A percentile compares a stretch with the other conserved stretches of the same genome.
Evolutionary conservation across 805 yeast species (phyloP).

Genomic region (Groenewaldozyma tartarivorans): DNA sequence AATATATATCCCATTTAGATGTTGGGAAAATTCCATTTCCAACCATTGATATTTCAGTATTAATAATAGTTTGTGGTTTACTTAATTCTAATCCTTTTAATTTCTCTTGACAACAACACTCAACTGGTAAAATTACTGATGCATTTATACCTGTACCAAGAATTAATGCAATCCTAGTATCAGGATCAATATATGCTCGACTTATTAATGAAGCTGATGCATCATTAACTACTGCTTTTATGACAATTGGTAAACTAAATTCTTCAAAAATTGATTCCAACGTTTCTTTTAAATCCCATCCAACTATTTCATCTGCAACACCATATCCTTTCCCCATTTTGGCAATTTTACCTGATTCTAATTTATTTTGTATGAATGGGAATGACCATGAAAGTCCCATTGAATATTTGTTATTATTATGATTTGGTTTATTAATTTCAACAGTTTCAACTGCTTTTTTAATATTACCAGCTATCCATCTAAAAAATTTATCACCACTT

Average conservation of each 20-base stretch:
- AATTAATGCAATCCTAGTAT: conserved; percentile 71
- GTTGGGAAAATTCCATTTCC: conserved; percentile 72
- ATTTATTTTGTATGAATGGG: conserved; percentile 22
- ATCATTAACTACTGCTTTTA: conserved; percentile 81
- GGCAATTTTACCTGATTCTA: conserved; percentile 19
- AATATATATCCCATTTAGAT: conserved; percentile 61
- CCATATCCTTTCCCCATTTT: conserved; percentile 62
- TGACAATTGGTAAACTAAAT: conserved; percentile 41
- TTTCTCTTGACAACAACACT: conserved; percentile 46
- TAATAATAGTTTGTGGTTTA: conserved; percentile 37
- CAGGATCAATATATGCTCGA: conserved; percentile 44
- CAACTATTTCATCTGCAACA: conserved; percentile 58
- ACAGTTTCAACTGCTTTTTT: conserved; percentile 12
- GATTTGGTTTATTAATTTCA: conserved; percentile 4
- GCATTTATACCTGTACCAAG: conserved; percentile 91
- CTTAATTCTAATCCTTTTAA: conserved; percentile 22
- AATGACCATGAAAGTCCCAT: conserved; percentile 29
- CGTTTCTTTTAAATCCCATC: conserved; percentile 61
- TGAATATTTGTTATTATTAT: conserved; percentile 2
- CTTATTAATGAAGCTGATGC: conserved; percentile 81
- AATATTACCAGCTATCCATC: conserved; percentile 24
- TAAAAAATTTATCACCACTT: conserved; percentile 23
- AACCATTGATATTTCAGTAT: conserved; percentile 91
- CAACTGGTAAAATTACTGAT: conserved; percentile 52
- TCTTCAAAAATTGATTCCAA: conserved; percentile 55